Base-by-base conservation (phyloP, 2,329 filamentous ascomycete genomes). In the Trichoderma aggressivum region DNA sequence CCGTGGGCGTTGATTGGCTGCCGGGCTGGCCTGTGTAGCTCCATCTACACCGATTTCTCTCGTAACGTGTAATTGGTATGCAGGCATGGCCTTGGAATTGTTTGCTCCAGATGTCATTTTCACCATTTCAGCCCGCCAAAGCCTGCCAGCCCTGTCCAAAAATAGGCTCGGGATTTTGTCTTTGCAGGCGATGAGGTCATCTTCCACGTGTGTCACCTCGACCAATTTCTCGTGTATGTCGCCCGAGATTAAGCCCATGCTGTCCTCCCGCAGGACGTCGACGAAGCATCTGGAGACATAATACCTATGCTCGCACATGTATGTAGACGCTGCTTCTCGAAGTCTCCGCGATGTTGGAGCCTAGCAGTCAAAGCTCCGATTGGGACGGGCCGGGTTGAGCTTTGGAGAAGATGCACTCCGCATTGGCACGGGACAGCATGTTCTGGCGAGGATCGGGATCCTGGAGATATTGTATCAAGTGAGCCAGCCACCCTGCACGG, bases 401-500 rank as follows among this genome's bases (percentile, higher is more conserved):
- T 8, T 47, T 3, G 6, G 32, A 65, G 34, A 34, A 53, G 8
- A 24, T 32, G 50, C 50, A 32, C 64, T 39, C 24, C 14, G 21
- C 55, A 32, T 43, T 18, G 56, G 28, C 39, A 21, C 21, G 21
- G 24, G 21, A 43, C 34, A 7, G 3, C 16, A 18, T n/a, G 8
- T 18, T 11, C n/a, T 26, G 36, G 55, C 56, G 30, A 47, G 56
- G 65, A 53, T 69, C 50, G 56, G 14, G 18, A 69, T 69, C 65
- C 65, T 36, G 28, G 65, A 43, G 50, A 28, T 32, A 16, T 50
- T 7, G 32, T 60, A 47, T 32, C 32, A 53, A 69, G n/a, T 43
- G 56, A 32, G 55, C 36, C 65, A 61, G 65, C 65, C 65, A 69
- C 65, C 30, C 65, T 69, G 65, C 65, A 53, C 56, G 55, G 34